phyloP scores from a whole-genome alignment of 1,284 basidiomycete genomes.

The Puccinia horiana region DNA sequence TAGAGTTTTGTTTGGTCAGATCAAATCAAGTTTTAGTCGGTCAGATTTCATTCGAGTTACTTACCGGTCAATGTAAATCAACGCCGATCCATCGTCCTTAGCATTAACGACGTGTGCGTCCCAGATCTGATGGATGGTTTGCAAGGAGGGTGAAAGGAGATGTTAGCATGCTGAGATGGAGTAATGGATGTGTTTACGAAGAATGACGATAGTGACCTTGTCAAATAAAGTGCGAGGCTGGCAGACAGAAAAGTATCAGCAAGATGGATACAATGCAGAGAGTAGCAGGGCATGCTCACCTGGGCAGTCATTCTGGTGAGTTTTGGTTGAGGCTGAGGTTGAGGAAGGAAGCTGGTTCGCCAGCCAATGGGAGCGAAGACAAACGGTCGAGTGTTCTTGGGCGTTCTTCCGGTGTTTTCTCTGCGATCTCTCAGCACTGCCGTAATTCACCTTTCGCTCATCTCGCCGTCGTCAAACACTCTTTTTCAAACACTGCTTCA shows the following conservation, averaged over 20 bases:
- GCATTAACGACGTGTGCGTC: constrained; percentile 41
- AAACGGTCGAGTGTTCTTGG: too few species aligned
- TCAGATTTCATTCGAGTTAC: not conserved
- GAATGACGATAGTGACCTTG: constrained; percentile 5
- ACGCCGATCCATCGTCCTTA: constrained; percentile 67
- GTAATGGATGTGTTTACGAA: too few species aligned
- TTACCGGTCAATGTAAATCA: constrained; percentile 89
- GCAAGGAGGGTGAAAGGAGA: too few species aligned
- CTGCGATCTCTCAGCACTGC: too few species aligned
- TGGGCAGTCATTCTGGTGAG: not conserved
- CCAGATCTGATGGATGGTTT: constrained; percentile 32
- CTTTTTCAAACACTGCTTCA: too few species aligned
- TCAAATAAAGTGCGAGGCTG: constrained; percentile 40
- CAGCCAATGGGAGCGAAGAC: too few species aligned
- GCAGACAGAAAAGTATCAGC: not conserved
- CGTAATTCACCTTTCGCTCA: too few species aligned
- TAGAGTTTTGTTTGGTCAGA: not conserved
- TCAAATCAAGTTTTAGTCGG: not conserved
- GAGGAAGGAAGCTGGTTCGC: too few species aligned
- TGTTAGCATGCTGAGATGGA: too few species aligned
- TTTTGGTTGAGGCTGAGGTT: not conserved
- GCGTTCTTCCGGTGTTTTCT: too few species aligned
- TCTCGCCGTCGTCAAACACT: too few species aligned
- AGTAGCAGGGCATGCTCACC: not conserved
- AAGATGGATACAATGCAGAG: not conserved